phyloP scores from a whole-genome alignment of 2,329 filamentous ascomycete genomes.

The Paecilomyces sp. region DNA sequence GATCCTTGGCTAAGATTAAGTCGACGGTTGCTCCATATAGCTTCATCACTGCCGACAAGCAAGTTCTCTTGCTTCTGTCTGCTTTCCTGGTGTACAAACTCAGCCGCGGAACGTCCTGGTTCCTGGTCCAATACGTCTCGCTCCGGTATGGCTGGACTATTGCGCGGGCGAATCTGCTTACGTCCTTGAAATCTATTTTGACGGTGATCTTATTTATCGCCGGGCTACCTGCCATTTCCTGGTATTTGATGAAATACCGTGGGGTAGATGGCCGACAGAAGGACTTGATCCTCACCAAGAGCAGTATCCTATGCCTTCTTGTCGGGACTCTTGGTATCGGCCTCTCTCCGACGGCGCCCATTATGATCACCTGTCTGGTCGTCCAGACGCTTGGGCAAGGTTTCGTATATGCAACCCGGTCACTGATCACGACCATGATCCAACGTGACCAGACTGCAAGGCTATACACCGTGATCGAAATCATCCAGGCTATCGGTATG shows the following conservation, averaged over 20 bases:
- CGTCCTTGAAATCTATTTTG: constrained; percentile 41
- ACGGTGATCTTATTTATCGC: constrained; percentile 42
- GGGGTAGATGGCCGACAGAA: constrained; percentile 32
- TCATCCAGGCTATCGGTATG: constrained; percentile 41
- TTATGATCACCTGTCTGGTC: constrained; percentile 39
- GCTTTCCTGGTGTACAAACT: constrained; percentile 44
- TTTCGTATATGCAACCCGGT: constrained; percentile 40
- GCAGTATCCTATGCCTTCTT: constrained; percentile 37
- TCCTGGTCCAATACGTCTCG: constrained; percentile 47
- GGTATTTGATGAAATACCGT: constrained; percentile 28
- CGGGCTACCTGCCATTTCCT: constrained; percentile 37
- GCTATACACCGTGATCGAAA: constrained; percentile 43
- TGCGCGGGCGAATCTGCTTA: constrained; percentile 34
- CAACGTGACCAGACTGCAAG: constrained; percentile 42
- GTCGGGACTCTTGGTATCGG: constrained; percentile 41
- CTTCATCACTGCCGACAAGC: constrained; percentile 33
- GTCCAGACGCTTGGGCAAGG: constrained; percentile 44
- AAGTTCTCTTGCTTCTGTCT: constrained; percentile 36
- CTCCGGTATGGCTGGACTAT: constrained; percentile 45
- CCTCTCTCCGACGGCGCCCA: constrained; percentile 34
- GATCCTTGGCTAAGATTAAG: constrained; percentile 4
- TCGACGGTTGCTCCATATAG: constrained; percentile 29
- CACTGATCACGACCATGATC: constrained; percentile 42
- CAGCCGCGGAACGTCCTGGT: constrained; percentile 39
- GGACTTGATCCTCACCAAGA: constrained; percentile 41